Evolutionary conservation across 495 filamentous ascomycete genomes (phyloP), one percentile per base, ranked within the genome.

Genomic region (Beverwykella pulmonaria): DNA sequence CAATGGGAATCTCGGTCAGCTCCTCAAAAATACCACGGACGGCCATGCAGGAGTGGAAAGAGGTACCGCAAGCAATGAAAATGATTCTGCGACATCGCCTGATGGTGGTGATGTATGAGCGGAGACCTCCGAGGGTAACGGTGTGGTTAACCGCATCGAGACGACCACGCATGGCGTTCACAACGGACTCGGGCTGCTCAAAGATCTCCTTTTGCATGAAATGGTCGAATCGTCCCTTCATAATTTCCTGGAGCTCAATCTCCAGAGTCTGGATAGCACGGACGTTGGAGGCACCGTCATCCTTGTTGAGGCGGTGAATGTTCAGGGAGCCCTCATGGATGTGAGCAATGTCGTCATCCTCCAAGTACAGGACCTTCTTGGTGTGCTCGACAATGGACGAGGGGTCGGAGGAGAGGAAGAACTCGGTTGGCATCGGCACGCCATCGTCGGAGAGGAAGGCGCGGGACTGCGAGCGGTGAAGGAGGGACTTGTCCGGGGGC

Each of bases 141-240:
- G 84, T 87, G 84, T 95, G 94, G 81, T 97, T 93, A 61, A 84
- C 88, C 56, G 90, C 84, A 76, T 98, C 95, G 68, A 98, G 81
- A 79, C 94, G 95, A 77, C 94, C 94, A 86, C 94, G 90, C 94
- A 98, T 98, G 47, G 95, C 97, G 83, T 98, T 98, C 80, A 98
- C 88, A 63, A 98, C 92, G 5, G 94, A 98, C 80, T 98, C 94
- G 62, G 94, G 94, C 81, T 98, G 94, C 82, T 98, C 94, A 78
- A 98, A 98, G 74, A 98, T 98, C 77, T 98, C 94, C 84, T 98
- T 98, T 77, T 98, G 95, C 94, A 98, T 98, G 83, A 97, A 98
- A 79, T 98, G 94, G 76, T 98, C 94, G 79, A 98, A 98, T 74
- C 93, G 95, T 75, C 94, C 94, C 86, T 98, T 98, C 94, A 98